phyloP scores from a whole-genome alignment of 176 grass and related monocot species.

The Rhipidocladum racemiflorum region DNA sequence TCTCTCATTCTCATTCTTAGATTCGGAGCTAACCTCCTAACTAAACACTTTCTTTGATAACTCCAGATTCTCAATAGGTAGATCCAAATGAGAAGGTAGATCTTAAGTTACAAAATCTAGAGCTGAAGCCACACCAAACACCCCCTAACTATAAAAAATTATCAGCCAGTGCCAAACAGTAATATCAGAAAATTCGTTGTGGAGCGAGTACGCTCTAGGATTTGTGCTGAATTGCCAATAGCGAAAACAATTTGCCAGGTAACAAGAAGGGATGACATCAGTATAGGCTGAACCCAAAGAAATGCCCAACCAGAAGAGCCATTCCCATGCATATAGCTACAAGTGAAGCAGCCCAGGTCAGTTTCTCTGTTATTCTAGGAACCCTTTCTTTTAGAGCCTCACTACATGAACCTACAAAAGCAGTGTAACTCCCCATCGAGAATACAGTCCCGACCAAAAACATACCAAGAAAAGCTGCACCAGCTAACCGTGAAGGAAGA shows the following conservation, averaged over 20 bases:
- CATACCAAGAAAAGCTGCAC: conserved; percentile 82
- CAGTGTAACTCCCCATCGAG: conserved; percentile 92
- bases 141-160: too few species aligned
- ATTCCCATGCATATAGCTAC: conserved; percentile 83
- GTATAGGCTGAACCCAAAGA: conserved; percentile 87
- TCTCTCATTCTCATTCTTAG: too few species aligned
- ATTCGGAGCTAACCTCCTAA: too few species aligned
- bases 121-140: too few species aligned
- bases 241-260: conserved; percentile 23
- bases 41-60: too few species aligned
- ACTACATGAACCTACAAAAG: conserved; percentile 91
- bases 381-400: conserved; percentile 84
- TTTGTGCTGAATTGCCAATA: conserved; percentile 13
- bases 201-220: neutral
- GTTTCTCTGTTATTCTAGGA: conserved; percentile 90
- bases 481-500: conserved; percentile 79
- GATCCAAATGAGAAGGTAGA: too few species aligned
- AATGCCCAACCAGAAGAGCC: conserved; percentile 73
- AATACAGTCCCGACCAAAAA: conserved; percentile 87
- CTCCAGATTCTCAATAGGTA: too few species aligned
- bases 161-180: neutral
- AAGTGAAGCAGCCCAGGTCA: conserved; percentile 95
- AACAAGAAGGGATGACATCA: conserved; percentile 17
- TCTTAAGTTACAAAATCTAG: too few species aligned
- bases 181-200: neutral